A percentile compares a stretch with the other conserved stretches of the same genome.
Conservation (phyloP, 441 rosid genomes). For the Arabidopsis lyrata region DNA sequence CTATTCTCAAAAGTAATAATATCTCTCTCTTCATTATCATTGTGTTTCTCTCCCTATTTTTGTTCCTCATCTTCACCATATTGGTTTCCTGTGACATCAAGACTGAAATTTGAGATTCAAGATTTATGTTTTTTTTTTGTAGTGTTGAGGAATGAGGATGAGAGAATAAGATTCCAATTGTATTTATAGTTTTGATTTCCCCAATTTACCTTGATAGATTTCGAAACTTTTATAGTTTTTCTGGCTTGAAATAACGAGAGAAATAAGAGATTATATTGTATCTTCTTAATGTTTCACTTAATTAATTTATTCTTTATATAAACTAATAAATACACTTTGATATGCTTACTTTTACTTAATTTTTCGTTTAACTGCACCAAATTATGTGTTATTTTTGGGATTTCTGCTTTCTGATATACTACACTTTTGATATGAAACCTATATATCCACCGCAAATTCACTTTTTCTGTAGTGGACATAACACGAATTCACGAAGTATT, state of each 20-base stretch:
- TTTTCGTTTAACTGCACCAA: too few relatives aligned
- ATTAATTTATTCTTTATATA: too few relatives aligned
- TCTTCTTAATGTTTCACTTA: background rate
- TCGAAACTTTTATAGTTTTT: background rate
- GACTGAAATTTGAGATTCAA: slow-evolving; percentile 8
- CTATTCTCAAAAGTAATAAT: slow-evolving; percentile 32
- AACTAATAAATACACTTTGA: too few relatives aligned
- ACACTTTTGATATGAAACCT: too few relatives aligned
- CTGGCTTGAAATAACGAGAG: background rate
- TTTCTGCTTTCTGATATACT: too few relatives aligned
- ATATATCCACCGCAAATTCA: too few relatives aligned
- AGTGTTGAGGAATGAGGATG: slow-evolving; percentile 46
- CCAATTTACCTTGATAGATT: slow-evolving; percentile 15
- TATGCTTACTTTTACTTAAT: too few relatives aligned
- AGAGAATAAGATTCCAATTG: slow-evolving; percentile 78
- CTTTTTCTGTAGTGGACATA: too few relatives aligned
- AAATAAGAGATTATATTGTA: background rate
- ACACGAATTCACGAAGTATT: too few relatives aligned
- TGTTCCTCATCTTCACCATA: slow-evolving; percentile 4
- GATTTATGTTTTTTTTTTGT: background rate
- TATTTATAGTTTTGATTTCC: too few relatives aligned
- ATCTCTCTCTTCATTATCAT: slow-evolving; percentile 20
- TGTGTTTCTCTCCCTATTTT: background rate
- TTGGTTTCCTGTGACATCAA: slow-evolving; percentile 2
- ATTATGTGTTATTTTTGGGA: too few relatives aligned